Percentiles rank a stretch among this genome's conserved stretches.
These are phyloP conservation scores for Didymella arachidicola DNA, from an alignment of 2,329 filamentous ascomycete species.

Conservation along the genomic window DNA sequence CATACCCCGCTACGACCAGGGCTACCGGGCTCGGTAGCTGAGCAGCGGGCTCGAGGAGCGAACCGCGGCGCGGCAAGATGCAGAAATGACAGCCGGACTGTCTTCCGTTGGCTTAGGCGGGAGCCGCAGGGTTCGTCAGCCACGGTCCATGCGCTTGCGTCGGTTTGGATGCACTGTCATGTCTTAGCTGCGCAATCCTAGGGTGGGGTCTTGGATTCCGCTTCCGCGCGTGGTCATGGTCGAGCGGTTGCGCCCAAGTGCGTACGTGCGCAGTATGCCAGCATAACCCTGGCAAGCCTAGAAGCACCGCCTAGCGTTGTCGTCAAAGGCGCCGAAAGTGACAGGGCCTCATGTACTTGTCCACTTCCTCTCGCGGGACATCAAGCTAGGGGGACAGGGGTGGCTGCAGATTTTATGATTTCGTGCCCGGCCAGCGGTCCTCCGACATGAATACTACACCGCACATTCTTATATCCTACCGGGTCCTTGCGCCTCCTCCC, in stretches of 20 bases:
- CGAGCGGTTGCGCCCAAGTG: conserved; percentile 32
- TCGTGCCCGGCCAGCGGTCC: conserved; percentile 39
- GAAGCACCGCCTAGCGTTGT: conserved; percentile 24
- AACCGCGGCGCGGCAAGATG: conserved; percentile 27
- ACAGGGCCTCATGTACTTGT: conserved; percentile 37
- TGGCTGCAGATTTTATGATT: conserved; percentile 37
- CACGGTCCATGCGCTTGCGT: conserved; percentile 32
- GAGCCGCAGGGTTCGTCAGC: conserved; percentile 28
- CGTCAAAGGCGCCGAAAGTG: conserved; percentile 31
- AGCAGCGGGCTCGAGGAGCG: conserved; percentile 14
- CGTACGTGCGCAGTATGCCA: conserved; percentile 27
- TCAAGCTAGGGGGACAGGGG: conserved; percentile 34
- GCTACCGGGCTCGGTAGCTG: conserved; percentile 18
- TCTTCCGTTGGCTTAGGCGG: conserved; percentile 28
- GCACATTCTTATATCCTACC: conserved; percentile 44
- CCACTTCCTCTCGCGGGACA: conserved; percentile 39
- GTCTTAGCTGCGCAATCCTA: conserved; percentile 31
- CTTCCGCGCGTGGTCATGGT: conserved; percentile 40
- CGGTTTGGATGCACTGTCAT: conserved; percentile 28
- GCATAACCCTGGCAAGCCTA: conserved; percentile 22
- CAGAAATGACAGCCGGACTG: conserved; percentile 30
- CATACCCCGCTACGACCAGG: conserved; percentile 16
- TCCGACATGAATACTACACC: conserved; percentile 37
- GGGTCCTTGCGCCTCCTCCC: conserved; percentile 34
- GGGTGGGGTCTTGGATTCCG: conserved; percentile 29